Conservation (phyloP, 2,329 filamentous ascomycete species). For the Zasmidium angulare region DNA sequence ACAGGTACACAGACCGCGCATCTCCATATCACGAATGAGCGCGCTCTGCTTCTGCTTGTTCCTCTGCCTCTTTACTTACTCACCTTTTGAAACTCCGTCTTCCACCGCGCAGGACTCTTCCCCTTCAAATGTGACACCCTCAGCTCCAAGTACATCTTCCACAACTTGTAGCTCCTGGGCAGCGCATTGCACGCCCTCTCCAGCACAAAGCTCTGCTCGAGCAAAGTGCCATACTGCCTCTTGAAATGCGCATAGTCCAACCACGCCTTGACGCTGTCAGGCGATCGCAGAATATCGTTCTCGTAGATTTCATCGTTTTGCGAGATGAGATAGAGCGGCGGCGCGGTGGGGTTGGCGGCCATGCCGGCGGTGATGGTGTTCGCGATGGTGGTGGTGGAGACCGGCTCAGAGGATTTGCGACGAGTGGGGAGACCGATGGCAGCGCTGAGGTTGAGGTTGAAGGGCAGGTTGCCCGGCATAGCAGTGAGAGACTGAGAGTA, state of each 20-base stretch:
- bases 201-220: constrained; percentile 84
- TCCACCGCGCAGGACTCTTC: constrained; percentile 78
- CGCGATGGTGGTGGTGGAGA: constrained; percentile 7
- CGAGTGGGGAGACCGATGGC: constrained; percentile 16
- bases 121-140: constrained; percentile 66
- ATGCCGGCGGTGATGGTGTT: constrained; percentile 13
- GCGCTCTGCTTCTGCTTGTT: no score
- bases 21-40: no score
- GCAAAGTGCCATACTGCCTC: constrained; percentile 74
- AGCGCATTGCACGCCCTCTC: constrained; percentile 88
- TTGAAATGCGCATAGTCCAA: constrained; percentile 92
- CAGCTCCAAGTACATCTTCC: constrained; percentile 94
- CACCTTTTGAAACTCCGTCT: constrained; percentile 75
- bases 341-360: constrained; percentile 16
- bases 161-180: constrained; percentile 94
- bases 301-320: constrained; percentile 95
- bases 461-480: constrained; percentile 7
- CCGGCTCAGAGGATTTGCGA: constrained; percentile 18
- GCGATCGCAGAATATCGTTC: constrained; percentile 86
- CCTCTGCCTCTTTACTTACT: not conserved
- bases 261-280: constrained; percentile 88
- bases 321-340: constrained; percentile 54
- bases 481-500: not conserved
- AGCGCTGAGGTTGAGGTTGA: constrained; percentile 1
- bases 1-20: no score